phyloP scores from a whole-genome alignment of 495 filamentous ascomycete species.

The Penicillium fimorum region DNA sequence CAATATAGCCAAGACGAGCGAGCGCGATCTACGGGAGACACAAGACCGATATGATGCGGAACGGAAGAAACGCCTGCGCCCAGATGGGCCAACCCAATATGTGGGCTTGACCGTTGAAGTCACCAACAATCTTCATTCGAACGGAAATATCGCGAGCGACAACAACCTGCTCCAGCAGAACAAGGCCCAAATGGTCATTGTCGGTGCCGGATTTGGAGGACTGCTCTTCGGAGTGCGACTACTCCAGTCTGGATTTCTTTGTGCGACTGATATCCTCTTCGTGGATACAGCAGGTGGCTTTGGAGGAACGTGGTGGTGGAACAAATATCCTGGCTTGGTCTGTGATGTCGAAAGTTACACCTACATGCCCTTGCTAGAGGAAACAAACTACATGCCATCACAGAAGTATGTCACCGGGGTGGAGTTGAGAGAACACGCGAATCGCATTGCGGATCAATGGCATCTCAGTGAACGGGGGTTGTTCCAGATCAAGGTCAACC shows the following conservation, averaged over 20 bases:
- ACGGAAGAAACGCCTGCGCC: slow-evolving; percentile 2
- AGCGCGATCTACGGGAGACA: not conserved
- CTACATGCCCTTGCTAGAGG: slow-evolving; percentile 57
- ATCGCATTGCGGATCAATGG: slow-evolving; percentile 36
- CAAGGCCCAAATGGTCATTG: slow-evolving; percentile 26
- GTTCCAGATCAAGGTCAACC: slow-evolving; percentile 29
- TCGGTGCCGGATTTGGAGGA: slow-evolving; percentile 54
- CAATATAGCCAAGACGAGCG: not conserved
- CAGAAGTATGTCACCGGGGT: slow-evolving; percentile 27
- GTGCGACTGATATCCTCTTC: slow-evolving; percentile 44
- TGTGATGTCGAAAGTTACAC: slow-evolving; percentile 34
- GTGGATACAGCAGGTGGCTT: slow-evolving; percentile 42
- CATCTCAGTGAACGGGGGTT: slow-evolving; percentile 45
- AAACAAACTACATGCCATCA: slow-evolving; percentile 55
- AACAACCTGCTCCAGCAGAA: not conserved
- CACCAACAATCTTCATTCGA: too few species aligned
- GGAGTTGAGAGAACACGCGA: slow-evolving; percentile 27
- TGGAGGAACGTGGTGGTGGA: slow-evolving; percentile 55
- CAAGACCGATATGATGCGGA: slow-evolving; percentile 3
- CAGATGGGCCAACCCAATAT: slow-evolving; percentile 8
- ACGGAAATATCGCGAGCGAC: not conserved
- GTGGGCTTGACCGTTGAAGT: not conserved
- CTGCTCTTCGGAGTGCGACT: slow-evolving; percentile 49
- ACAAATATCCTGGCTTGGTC: slow-evolving; percentile 37
- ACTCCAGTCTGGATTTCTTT: slow-evolving; percentile 43